Evolutionary conservation across 345 rosid genomes (phyloP).

Genomic region (Citrus cavaleriei): DNA sequence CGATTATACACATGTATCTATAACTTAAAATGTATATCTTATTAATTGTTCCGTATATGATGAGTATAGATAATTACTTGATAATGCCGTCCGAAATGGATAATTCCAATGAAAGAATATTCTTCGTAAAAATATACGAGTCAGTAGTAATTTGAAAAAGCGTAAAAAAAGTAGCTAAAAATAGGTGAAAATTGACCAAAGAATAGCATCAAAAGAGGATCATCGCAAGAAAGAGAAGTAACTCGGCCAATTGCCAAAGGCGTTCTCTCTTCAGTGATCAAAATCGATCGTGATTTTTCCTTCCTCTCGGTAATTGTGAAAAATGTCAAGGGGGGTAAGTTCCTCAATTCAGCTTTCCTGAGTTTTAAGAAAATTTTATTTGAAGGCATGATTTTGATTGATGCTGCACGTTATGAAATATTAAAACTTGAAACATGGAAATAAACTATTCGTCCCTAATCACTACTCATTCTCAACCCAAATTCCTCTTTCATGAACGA

Average conservation of each 20-base stretch:
- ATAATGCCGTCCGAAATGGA: neutral
- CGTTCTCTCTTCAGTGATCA: neutral
- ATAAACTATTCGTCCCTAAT: neutral
- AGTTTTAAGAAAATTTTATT: neutral
- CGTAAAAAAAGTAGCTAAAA: neutral
- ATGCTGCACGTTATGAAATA: neutral
- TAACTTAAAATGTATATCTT: too few species aligned
- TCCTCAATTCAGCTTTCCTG: neutral
- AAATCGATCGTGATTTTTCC: too few species aligned
- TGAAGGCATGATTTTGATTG: neutral
- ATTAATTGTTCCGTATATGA: too few species aligned
- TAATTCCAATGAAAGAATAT: neutral
- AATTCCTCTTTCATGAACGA: too few species aligned
- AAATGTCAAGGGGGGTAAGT: neutral
- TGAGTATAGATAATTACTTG: too few species aligned
- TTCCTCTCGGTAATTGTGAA: neutral
- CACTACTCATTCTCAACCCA: neutral
- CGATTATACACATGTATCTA: too few species aligned
- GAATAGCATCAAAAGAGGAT: neutral
- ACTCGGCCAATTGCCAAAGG: neutral
- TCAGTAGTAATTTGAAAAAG: neutral
- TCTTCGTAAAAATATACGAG: too few species aligned
- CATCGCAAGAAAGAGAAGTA: neutral
- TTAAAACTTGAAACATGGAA: neutral
- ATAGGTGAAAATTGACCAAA: neutral